These are phyloP conservation scores for Rosa persica DNA, from an alignment of 306 rosid species.

Conservation along the genomic window DNA sequence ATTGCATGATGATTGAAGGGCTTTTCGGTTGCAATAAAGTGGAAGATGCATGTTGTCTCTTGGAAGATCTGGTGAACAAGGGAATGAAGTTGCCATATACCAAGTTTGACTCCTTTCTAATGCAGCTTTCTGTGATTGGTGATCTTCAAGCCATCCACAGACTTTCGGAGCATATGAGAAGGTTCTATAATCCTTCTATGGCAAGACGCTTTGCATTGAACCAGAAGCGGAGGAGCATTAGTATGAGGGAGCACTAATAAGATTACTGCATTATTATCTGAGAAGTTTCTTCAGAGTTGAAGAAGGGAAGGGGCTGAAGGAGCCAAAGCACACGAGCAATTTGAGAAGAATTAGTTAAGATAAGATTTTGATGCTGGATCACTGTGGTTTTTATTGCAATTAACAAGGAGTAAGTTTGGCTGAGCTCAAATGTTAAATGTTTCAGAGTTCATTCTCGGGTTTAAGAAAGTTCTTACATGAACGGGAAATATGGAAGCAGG, in stretches of 20 bases:
- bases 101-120: constrained; percentile 65
- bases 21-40: constrained; percentile 57
- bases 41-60: constrained; percentile 66
- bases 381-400: not conserved
- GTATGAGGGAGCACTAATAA: constrained; percentile 59
- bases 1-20: constrained; percentile 86
- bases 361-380: not conserved
- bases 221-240: constrained; percentile 68
- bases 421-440: not conserved
- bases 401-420: not conserved
- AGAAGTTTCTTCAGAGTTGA: not conserved
- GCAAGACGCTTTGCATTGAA: constrained; percentile 72
- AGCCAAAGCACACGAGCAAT: not conserved
- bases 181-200: constrained; percentile 82
- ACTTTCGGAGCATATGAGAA: constrained; percentile 84
- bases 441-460: not conserved
- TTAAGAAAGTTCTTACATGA: not conserved
- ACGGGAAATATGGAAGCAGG: not conserved
- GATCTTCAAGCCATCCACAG: constrained; percentile 72
- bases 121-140: constrained; percentile 70
- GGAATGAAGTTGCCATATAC: constrained; percentile 72
- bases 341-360: not conserved
- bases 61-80: constrained; percentile 69
- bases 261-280: not conserved
- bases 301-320: not conserved